A percentile compares a stretch with the other conserved stretches of the same genome.
These are phyloP conservation scores for Centaurea solstitialis DNA, from an alignment of 129 eudicot species.

Conservation along the genomic window DNA sequence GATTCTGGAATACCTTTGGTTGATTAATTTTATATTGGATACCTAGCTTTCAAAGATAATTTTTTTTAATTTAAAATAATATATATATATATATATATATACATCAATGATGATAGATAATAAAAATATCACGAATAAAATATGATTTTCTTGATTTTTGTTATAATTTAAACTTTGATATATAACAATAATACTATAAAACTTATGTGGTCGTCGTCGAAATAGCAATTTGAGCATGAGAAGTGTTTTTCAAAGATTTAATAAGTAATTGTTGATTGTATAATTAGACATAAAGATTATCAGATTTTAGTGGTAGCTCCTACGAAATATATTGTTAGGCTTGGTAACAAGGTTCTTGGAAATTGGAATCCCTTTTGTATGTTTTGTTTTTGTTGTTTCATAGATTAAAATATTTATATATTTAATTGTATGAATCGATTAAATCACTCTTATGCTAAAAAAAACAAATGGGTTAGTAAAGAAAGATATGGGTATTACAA, in stretches of 20 bases:
- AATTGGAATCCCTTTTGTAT: neutral
- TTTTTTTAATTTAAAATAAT: too few species aligned
- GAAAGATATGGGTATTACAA: neutral
- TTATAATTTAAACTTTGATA: too few species aligned
- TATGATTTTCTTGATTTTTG: too few species aligned
- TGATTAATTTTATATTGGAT: neutral
- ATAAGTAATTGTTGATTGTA: neutral
- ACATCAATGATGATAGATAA: too few species aligned
- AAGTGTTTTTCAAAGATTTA: neutral
- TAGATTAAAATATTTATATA: neutral
- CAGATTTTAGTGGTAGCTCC: neutral
- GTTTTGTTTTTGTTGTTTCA: neutral
- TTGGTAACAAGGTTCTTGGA: neutral
- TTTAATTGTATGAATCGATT: neutral
- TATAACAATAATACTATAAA: neutral
- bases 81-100: too few species aligned
- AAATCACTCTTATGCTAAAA: neutral
- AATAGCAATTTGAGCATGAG: neutral
- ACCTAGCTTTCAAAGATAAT: too few species aligned
- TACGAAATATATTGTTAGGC: neutral
- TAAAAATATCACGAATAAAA: too few species aligned
- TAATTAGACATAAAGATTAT: neutral
- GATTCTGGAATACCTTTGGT: conserved; percentile 6
- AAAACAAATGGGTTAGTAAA: neutral
- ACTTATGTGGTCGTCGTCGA: neutral